phyloP scores from a whole-genome alignment of 495 filamentous ascomycete genomes.

The Xylaria flabelliformis region DNA sequence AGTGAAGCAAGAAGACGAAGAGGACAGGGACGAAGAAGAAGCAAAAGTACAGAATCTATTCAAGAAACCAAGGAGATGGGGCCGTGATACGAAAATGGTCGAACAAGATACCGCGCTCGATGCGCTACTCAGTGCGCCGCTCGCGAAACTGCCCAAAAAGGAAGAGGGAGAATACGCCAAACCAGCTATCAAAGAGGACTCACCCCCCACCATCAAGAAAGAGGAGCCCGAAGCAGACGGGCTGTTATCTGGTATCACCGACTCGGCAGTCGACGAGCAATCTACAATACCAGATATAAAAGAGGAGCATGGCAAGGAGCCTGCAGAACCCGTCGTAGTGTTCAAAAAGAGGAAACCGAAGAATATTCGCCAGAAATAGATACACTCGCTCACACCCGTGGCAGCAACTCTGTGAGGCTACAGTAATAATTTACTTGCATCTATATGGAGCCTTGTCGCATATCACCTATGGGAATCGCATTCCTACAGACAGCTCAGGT shows the following conservation, averaged over 20 bases:
- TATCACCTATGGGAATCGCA: not conserved
- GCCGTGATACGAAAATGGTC: conserved; percentile 70
- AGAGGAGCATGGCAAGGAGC: conserved; percentile 46
- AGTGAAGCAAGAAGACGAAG: conserved; percentile 63
- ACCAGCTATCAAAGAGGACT: conserved; percentile 47
- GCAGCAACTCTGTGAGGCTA: not conserved
- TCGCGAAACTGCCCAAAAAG: conserved; percentile 39
- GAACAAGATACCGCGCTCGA: conserved; percentile 73
- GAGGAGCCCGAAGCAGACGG: conserved; percentile 38
- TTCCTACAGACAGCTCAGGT: not conserved
- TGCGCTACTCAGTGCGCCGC: conserved; percentile 64
- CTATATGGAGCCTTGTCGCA: not conserved
- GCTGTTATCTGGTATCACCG: conserved; percentile 16
- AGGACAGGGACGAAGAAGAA: conserved; percentile 70
- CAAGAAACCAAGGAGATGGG: conserved; percentile 73
- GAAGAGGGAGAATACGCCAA: conserved; percentile 38
- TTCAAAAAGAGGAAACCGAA: conserved; percentile 95
- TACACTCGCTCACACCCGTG: not conserved
- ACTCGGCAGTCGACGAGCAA: conserved; percentile 40
- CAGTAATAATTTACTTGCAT: not conserved
- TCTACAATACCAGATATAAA: conserved; percentile 35
- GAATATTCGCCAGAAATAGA: conserved; percentile 63
- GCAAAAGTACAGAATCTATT: conserved; percentile 62
- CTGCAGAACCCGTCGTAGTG: conserved; percentile 53
- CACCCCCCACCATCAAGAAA: conserved; percentile 36